Conservation (phyloP, 768 basidiomycete species). For the Lactifluus hygrophoroides region DNA sequence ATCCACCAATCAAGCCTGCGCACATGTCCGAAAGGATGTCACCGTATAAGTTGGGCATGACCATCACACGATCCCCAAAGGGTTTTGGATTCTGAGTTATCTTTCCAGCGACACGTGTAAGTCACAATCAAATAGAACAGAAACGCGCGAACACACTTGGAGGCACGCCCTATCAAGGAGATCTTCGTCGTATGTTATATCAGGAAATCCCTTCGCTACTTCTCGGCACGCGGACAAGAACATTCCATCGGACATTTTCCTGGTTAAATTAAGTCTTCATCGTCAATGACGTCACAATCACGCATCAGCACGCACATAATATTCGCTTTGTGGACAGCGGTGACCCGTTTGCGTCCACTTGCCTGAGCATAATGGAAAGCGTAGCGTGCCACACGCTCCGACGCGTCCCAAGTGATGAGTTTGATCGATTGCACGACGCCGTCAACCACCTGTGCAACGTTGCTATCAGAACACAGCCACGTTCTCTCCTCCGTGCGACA, state of each 20-base stretch:
- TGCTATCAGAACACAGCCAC: slow-evolving; percentile 11
- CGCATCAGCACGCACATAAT: slow-evolving; percentile 62
- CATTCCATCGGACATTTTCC: slow-evolving; percentile 99
- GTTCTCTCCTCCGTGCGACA: background rate
- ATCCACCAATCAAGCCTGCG: slow-evolving; percentile 94
- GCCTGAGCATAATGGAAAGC: slow-evolving; percentile 96
- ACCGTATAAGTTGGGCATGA: slow-evolving; percentile 97
- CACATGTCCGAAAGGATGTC: slow-evolving; percentile 98
- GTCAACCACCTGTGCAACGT: slow-evolving; percentile 64
- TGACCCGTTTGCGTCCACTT: slow-evolving; percentile 82
- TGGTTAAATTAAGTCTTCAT: slow-evolving; percentile 26
- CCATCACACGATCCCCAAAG: slow-evolving; percentile 96
- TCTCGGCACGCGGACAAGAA: slow-evolving; percentile 96
- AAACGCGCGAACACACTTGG: slow-evolving; percentile 45
- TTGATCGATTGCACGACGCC: slow-evolving; percentile 99
- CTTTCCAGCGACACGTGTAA: slow-evolving; percentile 29
- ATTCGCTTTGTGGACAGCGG: slow-evolving; percentile 98
- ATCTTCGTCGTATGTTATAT: slow-evolving; percentile 92
- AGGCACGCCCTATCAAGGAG: slow-evolving; percentile 94
- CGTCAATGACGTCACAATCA: slow-evolving; percentile 7
- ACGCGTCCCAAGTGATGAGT: slow-evolving; percentile 97
- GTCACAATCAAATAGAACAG: background rate
- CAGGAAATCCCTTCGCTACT: slow-evolving; percentile 92
- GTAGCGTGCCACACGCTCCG: slow-evolving; percentile 96
- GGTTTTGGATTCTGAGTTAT: slow-evolving; percentile 90